Evolutionary conservation across 116 monocot species (phyloP).

Genomic region (Phalaenopsis hybrid): DNA sequence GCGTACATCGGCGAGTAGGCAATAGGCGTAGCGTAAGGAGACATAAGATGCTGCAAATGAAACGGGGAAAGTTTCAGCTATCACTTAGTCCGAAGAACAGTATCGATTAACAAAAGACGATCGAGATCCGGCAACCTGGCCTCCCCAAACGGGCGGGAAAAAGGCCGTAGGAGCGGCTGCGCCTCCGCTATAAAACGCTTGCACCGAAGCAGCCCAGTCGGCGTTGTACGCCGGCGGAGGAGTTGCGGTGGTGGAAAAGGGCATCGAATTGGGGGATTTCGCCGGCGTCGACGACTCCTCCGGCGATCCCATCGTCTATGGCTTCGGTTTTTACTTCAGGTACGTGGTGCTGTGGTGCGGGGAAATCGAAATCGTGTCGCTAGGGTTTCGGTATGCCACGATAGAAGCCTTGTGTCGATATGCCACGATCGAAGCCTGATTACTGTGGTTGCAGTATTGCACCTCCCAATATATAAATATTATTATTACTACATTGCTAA

Average conservation of each 20-base stretch:
- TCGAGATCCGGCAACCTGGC: not conserved
- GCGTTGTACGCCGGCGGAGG: not conserved
- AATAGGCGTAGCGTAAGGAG: conserved; percentile 25
- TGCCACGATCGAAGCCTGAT: not conserved
- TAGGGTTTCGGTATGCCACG: conserved; percentile 6
- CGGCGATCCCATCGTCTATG: conserved; percentile 5
- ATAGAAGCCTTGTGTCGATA: not conserved
- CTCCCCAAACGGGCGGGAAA: conserved; percentile 2
- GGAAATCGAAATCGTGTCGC: not conserved
- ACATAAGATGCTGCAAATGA: conserved; percentile 14
- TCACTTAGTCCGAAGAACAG: not conserved
- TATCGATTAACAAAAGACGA: not conserved
- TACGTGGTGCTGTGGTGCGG: not conserved
- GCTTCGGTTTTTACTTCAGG: conserved; percentile 1
- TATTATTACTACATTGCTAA: no score
- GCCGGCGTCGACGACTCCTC: not conserved
- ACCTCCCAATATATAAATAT: no score
- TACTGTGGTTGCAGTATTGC: no score
- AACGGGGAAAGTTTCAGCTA: not conserved
- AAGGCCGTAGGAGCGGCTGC: not conserved
- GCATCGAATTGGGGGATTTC: conserved; percentile 4
- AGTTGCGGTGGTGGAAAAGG: not conserved
- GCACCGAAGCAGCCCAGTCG: conserved; percentile 1
- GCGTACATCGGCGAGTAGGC: conserved; percentile 25
- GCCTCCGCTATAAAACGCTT: not conserved